A percentile compares a stretch with the other conserved stretches of the same genome.
These are phyloP conservation scores for Debaryomyces sp. DNA, from an alignment of 1,139 yeast genomes.

Conservation along the genomic window DNA sequence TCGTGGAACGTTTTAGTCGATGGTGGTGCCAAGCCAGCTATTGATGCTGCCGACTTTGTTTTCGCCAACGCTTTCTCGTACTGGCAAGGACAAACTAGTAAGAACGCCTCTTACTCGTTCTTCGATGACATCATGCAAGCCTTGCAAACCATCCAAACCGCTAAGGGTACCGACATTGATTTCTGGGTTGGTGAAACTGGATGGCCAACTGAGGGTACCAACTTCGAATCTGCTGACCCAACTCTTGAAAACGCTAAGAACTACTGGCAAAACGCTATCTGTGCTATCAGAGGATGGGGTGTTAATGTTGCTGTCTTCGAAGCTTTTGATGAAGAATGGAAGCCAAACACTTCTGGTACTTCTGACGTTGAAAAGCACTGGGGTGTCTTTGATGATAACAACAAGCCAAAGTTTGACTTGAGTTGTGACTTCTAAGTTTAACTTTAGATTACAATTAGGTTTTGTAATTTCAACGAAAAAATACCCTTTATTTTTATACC, in stretches of 20 bases:
- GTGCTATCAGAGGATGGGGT: conserved; percentile 96
- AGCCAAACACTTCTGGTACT: conserved; percentile 86
- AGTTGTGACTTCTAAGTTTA: conserved; percentile 50
- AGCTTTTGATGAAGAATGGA: conserved; percentile 96
- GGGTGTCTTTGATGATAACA: conserved; percentile 77
- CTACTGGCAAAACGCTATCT: conserved; percentile 86
- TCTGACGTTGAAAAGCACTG: conserved; percentile 87
- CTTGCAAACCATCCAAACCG: conserved; percentile 78
- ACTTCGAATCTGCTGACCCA: conserved; percentile 67
- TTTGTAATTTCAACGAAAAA: background rate
- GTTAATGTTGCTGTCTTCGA: conserved; percentile 89
- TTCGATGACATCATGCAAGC: conserved; percentile 97
- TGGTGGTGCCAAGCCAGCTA: conserved; percentile 67
- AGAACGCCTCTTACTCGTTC: conserved; percentile 84
- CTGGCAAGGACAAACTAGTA: conserved; percentile 95
- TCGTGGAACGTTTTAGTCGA: conserved; percentile 93
- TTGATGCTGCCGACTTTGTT: conserved; percentile 78
- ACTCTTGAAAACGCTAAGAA: conserved; percentile 68
- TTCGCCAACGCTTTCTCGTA: conserved; percentile 95
- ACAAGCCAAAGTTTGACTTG: conserved; percentile 60
- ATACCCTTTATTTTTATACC: conserved; percentile 4
- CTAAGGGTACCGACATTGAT: conserved; percentile 82
- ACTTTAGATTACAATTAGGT: background rate
- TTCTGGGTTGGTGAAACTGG: conserved; percentile 99
- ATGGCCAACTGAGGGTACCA: conserved; percentile 92